Evolutionary conservation across 371 early-diverging fungal species (phyloP), one percentile per base, ranked within the genome.

Genomic region (Actinomucor elegans): DNA sequence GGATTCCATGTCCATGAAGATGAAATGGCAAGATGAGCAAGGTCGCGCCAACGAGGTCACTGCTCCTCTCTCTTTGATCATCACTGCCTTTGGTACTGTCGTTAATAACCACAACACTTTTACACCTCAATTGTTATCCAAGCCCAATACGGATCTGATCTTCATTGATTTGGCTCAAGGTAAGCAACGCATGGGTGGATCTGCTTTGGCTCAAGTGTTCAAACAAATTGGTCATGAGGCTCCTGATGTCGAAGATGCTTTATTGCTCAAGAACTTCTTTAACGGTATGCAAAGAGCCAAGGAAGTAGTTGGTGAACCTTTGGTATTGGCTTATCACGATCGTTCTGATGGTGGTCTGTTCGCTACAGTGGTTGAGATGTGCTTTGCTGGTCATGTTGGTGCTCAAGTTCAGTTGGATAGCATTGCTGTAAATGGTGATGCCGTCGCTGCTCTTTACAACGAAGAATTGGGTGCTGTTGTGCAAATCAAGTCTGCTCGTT

Each of bases 1-100:
- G 80, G 98, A 98, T 73, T 96, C 97, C 14, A 93, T 97, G 96
- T 93, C 93, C 26, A 98, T 98, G 98, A 92, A 93, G 81, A 91
- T 94, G 80, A 86, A 86, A 58, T 95, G 95, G 94, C 67, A 66
- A 29, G n/a, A n/a, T n/a, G 71, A 73, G 9, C 74, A 73, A 11
- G 80, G 67, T n/a, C 65, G 70, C 36, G 53, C 71, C 28, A 75
- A 80, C 29, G 73, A 78, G 31, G 94, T 96, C 10, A 90, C 90
- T 4, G 88, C 95, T 2, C 98, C 98, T 0, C 65, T 97, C 51
- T 85, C 94, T 32, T 75, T 96, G 42, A 89, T 92, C 58, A 87
- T 98, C 52, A 97, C 97, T 10, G 96, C 92, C 2, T 97, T 92
- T 69, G 89, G 90, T 15, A 85, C 93, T 3, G 95, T 96, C 15